Evolutionary conservation across 2,329 filamentous ascomycete genomes (phyloP).

Genomic region (Sporothrix luriei): DNA sequence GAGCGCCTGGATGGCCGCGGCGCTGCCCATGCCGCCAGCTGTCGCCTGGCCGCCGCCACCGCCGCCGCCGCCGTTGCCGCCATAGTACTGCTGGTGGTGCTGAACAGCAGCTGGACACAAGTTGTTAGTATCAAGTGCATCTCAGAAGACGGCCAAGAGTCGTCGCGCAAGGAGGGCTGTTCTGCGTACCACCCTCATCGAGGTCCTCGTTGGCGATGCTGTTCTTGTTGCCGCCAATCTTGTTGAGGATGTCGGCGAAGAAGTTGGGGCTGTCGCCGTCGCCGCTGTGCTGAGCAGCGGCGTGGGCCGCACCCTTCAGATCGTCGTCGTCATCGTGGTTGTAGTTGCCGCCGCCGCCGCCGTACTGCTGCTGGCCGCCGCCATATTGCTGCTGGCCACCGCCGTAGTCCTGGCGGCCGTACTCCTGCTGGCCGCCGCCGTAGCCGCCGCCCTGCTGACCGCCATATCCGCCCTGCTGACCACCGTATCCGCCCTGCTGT

Average conservation of each 20-base stretch:
- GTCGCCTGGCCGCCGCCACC: conserved; percentile 50
- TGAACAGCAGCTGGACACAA: conserved; percentile 56
- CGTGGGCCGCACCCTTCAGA: conserved; percentile 51
- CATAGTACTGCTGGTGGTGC: conserved; percentile 76
- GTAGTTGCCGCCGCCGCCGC: conserved; percentile 43
- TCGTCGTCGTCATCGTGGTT: conserved; percentile 52
- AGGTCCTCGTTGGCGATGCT: conserved; percentile 51
- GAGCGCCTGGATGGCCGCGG: conserved; percentile 78
- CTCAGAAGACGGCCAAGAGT: too few species aligned
- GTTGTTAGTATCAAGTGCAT: neutral
- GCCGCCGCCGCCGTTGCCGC: conserved; percentile 54
- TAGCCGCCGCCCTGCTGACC: conserved; percentile 16
- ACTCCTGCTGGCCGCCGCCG: conserved; percentile 34
- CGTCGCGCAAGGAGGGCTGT: neutral
- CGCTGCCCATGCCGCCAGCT: conserved; percentile 62
- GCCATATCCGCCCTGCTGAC: neutral
- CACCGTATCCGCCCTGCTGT: conserved; percentile 30
- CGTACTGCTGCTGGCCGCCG: conserved; percentile 36
- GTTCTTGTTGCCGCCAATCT: conserved; percentile 54
- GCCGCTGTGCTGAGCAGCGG: conserved; percentile 50
- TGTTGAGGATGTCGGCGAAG: conserved; percentile 53
- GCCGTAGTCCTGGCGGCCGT: conserved; percentile 39
- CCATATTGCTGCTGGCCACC: conserved; percentile 27
- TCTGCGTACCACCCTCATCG: conserved; percentile 54
- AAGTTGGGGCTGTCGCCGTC: conserved; percentile 49